A percentile compares a stretch with the other conserved stretches of the same genome.
Conservation (phyloP, 768 basidiomycete genomes). For the Lentinula guzmanii region DNA sequence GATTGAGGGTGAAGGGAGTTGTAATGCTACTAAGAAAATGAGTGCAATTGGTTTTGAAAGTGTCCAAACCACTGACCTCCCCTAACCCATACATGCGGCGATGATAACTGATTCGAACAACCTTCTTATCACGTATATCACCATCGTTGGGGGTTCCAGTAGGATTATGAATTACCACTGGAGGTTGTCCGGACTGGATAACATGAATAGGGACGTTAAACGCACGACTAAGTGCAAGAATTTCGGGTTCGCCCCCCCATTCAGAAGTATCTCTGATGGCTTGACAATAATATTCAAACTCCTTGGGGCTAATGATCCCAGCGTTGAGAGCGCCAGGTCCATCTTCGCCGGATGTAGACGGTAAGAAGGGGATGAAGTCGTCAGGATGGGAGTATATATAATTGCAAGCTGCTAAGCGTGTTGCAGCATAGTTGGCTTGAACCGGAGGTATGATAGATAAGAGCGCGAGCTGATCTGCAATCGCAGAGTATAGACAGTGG, state of each 20-base stretch:
- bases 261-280: slow-evolving; percentile 76
- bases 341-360: slow-evolving; percentile 68
- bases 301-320: slow-evolving; percentile 63
- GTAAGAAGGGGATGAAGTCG: slow-evolving; percentile 92
- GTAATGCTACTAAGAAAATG: slow-evolving; percentile 57
- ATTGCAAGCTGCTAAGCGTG: slow-evolving; percentile 65
- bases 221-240: slow-evolving; percentile 77
- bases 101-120: slow-evolving; percentile 84
- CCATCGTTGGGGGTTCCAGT: slow-evolving; percentile 21
- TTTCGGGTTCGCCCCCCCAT: slow-evolving; percentile 99
- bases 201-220: slow-evolving; percentile 87
- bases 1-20: slow-evolving; percentile 70
- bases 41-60: neutral
- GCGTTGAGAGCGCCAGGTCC: slow-evolving; percentile 52
- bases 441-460: slow-evolving; percentile 56
- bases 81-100: slow-evolving; percentile 92
- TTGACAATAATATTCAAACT: slow-evolving; percentile 72
- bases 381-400: slow-evolving; percentile 81
- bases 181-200: slow-evolving; percentile 75
- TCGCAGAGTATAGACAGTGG: slow-evolving; percentile 91
- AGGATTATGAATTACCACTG: slow-evolving; percentile 80
- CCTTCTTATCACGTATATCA: slow-evolving; percentile 25
- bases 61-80: slow-evolving; percentile 55
- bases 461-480: slow-evolving; percentile 86
- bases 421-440: slow-evolving; percentile 52